These are phyloP conservation scores for Mucor mucedo DNA, from an alignment of 371 early-diverging fungal genomes.

Conservation along the genomic window DNA sequence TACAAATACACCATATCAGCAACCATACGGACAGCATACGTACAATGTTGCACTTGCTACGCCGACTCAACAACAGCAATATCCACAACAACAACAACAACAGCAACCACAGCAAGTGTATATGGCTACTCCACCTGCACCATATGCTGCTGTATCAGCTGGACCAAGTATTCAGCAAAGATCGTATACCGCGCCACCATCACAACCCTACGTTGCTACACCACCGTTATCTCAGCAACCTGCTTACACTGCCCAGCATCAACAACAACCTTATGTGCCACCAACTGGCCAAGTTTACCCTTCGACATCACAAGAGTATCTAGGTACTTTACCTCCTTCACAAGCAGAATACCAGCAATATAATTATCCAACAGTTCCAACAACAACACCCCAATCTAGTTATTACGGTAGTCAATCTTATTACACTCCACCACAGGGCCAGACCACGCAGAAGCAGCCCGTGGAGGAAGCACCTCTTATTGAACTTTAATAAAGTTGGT, in stretches of 20 bases:
- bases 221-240: neutral
- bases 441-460: slow-evolving; percentile 19
- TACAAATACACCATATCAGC: neutral
- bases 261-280: neutral
- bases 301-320: neutral
- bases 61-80: slow-evolving; percentile 4
- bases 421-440: neutral
- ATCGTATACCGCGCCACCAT: neutral
- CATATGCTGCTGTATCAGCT: slow-evolving; percentile 5
- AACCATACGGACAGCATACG: neutral
- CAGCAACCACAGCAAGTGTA: neutral
- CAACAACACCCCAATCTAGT: neutral
- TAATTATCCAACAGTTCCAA: neutral
- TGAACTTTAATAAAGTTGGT: slow-evolving; percentile 44
- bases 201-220: neutral
- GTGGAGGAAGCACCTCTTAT: slow-evolving; percentile 61
- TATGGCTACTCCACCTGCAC: no score
- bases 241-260: neutral
- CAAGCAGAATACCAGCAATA: neutral
- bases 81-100: neutral
- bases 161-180: slow-evolving; percentile 12
- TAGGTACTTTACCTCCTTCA: neutral
- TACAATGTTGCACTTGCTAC: neutral
- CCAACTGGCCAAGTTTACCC: neutral
- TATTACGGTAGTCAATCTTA: neutral